Evolutionary conservation across 306 rosid species (phyloP), one percentile per base, ranked within the genome.

Genomic region (Castanea mollissima): DNA sequence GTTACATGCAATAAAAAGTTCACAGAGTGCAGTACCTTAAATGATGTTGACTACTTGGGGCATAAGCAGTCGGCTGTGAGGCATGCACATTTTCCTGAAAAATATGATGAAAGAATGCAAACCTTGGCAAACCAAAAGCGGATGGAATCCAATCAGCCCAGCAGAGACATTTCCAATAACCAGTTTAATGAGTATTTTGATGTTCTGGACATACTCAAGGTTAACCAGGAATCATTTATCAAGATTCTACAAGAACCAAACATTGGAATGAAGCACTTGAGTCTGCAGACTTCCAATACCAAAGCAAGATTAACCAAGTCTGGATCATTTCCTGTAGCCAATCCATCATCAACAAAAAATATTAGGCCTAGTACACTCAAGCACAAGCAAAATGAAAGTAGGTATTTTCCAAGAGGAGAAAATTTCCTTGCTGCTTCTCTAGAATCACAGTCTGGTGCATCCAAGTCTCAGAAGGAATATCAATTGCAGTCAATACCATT

Each of bases 361-460:
- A 57, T 78, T 49, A 81, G 80, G 78, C 77, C 89, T 59, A 81
- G 92, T 73, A 83, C 94, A 76, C 85, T 90, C 79, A 79, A 86
- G 70, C 88, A 89, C 91, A 95, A 95, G 92, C 92, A 90, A 84
- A 85, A 69, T 18, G 94, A 94, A 76, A 71, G 78, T 35, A 85
- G 90, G 93, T 69, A 80, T 69, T 77, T 85, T 46, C 87, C 87
- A 8, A 89, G 81, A 70, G 85, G 82, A 46, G 85, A 81, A 74
- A 87, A 78, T 31, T 38, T 80, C 29, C 77, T 74, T 80, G 27
- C 70, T 35, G 87, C 81, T 54, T 51, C 85, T 73, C 84, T 34
- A 51, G 79, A 84, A 63, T 75, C 68, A 35, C 76, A 86, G 73
- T 41, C 76, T n/a, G 74, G 68, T 14, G 71, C 62, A 60, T 78